Base-by-base conservation (phyloP, 129 eudicot species). In the Centrapalus pauciflorus region DNA sequence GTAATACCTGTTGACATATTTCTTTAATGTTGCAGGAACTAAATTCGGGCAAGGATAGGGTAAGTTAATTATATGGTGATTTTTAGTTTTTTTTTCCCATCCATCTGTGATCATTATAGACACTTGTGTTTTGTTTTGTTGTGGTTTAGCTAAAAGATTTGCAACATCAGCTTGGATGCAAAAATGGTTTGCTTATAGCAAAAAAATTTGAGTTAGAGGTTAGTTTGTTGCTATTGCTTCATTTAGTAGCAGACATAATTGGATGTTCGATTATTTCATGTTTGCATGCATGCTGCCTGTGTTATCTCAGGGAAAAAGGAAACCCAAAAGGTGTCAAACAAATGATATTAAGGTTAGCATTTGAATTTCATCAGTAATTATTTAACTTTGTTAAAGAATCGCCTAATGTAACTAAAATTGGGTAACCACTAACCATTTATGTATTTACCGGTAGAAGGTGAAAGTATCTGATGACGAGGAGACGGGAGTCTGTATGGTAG, bases 111-210 rank as follows among this genome's bases (percentile, higher is more conserved):
- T n/a, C n/a, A n/a, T n/a, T n/a, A n/a, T n/a, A n/a, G n/a, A n/a
- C n/a, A 55, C 28, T 68, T 49, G 0, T 57, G 16, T 59, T 25
- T 60, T 10, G 13, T 80, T 62, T 37, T 32, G 11, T 56, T 61
- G 67, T 69, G 59, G 32, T 75, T 55, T 70, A 87, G 95, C 76
- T 78, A 23, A 83, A 79, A 70, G 58, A 27, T 50, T 30, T 87
- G 43, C 71, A 78, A 4, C 87, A 87, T 70, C 87, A 76, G 40
- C 76, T 83, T 60, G 90, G 87, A 34, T 87, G 87, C 81, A 83
- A 70, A 81, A 79, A 54, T 54, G 74, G 76, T 50, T 72, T 87
- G 77, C 75, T 81, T 14, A 68, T 61, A 27, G 81, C 82, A 37
- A 80, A 62, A 72, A 64, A 50, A 17, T 61, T 81, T 45, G 81